Base-by-base conservation (phyloP, 345 rosid species). In the Xanthoceras sorbifolium region DNA sequence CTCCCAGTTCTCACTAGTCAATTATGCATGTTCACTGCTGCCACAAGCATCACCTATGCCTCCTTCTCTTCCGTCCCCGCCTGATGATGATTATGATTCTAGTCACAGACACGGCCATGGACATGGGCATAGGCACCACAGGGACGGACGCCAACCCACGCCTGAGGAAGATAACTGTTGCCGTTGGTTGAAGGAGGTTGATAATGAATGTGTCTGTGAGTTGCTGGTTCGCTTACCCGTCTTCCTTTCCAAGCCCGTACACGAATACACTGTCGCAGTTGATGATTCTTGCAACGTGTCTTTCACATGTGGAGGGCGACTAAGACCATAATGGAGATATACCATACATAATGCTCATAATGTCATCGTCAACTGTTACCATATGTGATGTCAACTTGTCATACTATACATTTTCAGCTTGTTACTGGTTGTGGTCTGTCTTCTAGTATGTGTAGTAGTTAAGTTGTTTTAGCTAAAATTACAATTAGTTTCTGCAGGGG, bases 161-260 rank as follows among this genome's bases (percentile, higher is more conserved):
- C 84, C 67, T 2, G 80, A 78, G 7, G 91, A 83, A 68, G 76
- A 70, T 23, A 85, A 86, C 18, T 96, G 99, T 69, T 96, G 98
- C 84, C 84, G 82, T 55, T 96, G 97, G 98, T 77, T 96, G 79
- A 84, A 80, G 67, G 80, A 82, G 81, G 71, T 96, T 64, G 96
- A 93, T 20, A n/a, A 66, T 6, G 91, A 90, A 77, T 96, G 99
- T 46, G 93, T 90, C 15, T 96, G 99, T 36, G 92, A 90, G 48
- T 52, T 92, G 80, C 81, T 93, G 75, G 90, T 88, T 79, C 93
- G 36, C 78, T 81, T 96, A 84, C 99, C 98, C 0, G 25, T 86
- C 32, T 89, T 93, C 79, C 90, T 96, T 61, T 81, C 94, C 0
- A 88, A 76, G 84, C 97, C 97, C 6, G 38, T 34, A 17, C 99